Evolutionary conservation across 768 basidiomycete genomes (phyloP), one percentile per base, ranked within the genome.

Genomic region (Fibroporia radiculosa): DNA sequence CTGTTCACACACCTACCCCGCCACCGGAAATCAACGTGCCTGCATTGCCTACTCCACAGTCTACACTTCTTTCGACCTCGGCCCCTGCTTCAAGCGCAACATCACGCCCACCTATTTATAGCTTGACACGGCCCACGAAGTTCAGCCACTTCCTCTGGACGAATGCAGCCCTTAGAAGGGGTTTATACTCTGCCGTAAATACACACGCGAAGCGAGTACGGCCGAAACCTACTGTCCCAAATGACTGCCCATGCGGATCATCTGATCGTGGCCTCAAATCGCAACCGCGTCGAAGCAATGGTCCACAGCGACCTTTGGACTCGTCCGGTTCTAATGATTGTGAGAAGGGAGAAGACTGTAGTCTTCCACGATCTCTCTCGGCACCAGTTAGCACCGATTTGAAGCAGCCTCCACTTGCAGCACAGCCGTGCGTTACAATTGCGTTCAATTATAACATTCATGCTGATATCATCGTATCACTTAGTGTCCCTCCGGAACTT

Each of bases 121-220:
- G 19, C 29, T 42, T 18, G 42, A 40, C 2, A 50, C 40, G 39
- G 25, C 49, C 8, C n/a, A 41, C 19, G 38, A 54, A 49, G 23
- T 34, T 48, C 1, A 47, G 43, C 3, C 48, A 22, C 19, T 45
- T 51, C 23, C 42, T 53, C 29, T 56, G 51, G 51, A 42, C 48
- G 2, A 45, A 49, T 39, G 44, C 52, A 0, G 40, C 48, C 0
- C 39, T 56, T 20, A 26, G 43, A 16, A 48, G 53, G 8, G 43
- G 50, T 1, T 23, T 42, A 4, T 24, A 38, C 4, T 19, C 18
- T 10, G 13, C 36, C 6, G 36, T 18, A 13, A 20, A 18, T 23
- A 12, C 36, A 12, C 36, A 38, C 13, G 20, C 13, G 16, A 38
- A 38, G 36, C 20, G 16, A 10, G 20, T 6, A 4, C 20, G 16